Conservation (phyloP, 805 yeast species). For the Yamadazyma akitaensis region DNA sequence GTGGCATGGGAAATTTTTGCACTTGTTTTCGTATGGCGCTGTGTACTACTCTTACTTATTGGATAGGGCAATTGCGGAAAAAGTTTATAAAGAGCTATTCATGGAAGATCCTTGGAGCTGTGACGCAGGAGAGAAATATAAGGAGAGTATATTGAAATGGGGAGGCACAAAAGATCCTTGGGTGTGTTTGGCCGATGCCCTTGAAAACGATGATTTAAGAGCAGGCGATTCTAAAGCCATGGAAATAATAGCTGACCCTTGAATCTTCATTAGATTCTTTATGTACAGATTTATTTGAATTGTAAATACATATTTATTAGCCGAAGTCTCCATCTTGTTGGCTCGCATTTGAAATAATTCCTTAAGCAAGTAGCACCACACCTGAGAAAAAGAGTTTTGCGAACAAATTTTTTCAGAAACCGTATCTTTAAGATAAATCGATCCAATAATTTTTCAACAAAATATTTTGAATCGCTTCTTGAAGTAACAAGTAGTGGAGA, state of each 20-base stretch:
- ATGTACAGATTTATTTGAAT: not conserved
- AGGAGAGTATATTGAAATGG: conserved; percentile 73
- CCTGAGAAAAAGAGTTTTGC: not conserved
- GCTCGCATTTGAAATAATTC: too few species aligned
- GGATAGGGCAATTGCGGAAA: conserved; percentile 89
- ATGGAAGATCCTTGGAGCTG: conserved; percentile 65
- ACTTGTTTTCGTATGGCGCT: conserved; percentile 88
- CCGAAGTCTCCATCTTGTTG: too few species aligned
- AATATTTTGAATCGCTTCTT: not conserved
- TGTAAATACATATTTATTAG: conserved; percentile 1
- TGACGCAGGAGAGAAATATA: conserved; percentile 72
- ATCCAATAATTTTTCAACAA: not conserved
- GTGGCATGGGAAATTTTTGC: conserved; percentile 96
- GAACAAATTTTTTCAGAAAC: conserved; percentile 6
- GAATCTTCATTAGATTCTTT: not conserved
- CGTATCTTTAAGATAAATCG: not conserved
- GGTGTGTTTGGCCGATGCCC: conserved; percentile 75
- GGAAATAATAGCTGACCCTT: conserved; percentile 33
- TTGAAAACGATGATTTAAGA: conserved; percentile 58
- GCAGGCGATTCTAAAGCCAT: conserved; percentile 73
- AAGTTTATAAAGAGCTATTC: conserved; percentile 76
- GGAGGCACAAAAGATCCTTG: conserved; percentile 94
- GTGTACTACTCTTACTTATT: conserved; percentile 88
- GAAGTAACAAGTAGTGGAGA: not conserved
- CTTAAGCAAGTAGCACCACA: not conserved